Evolutionary conservation across 306 rosid species (phyloP).

Genomic region (Lathyrus aphaca): DNA sequence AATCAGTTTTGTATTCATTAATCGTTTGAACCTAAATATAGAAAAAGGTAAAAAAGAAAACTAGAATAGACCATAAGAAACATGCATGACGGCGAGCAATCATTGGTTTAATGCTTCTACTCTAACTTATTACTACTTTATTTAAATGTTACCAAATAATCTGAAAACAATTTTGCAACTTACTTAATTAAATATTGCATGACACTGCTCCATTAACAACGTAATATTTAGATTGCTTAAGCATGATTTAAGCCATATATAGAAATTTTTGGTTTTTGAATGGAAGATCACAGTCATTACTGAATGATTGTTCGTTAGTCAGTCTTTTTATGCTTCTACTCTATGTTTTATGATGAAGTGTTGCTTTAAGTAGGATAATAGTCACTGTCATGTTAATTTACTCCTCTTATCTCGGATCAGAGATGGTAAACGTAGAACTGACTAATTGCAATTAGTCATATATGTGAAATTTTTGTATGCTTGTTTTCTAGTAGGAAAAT

Average conservation of each 20-base stretch:
- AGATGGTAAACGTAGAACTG: not conserved
- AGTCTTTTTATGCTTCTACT: not conserved
- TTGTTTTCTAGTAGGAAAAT: not conserved
- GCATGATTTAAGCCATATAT: not conserved
- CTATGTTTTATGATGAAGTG: not conserved
- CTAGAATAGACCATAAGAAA: conserved; percentile 8
- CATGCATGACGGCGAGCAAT: conserved; percentile 16
- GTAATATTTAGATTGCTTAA: conserved; percentile 2
- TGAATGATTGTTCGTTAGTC: not conserved
- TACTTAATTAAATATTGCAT: not conserved
- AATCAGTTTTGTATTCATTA: too few relatives aligned
- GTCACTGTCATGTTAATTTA: not conserved
- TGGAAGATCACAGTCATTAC: not conserved
- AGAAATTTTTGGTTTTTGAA: not conserved
- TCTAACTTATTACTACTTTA: not conserved
- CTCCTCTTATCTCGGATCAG: not conserved
- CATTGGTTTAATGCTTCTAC: not conserved
- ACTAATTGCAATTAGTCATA: not conserved
- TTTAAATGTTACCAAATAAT: not conserved
- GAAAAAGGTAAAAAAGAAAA: not conserved
- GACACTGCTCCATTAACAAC: not conserved
- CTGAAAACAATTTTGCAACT: not conserved
- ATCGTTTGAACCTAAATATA: not conserved
- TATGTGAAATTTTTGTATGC: not conserved
- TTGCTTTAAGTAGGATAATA: conserved; percentile 1